These are phyloP conservation scores for Bertia moriformis DNA, from an alignment of 2,329 filamentous ascomycete species.

Conservation along the genomic window DNA sequence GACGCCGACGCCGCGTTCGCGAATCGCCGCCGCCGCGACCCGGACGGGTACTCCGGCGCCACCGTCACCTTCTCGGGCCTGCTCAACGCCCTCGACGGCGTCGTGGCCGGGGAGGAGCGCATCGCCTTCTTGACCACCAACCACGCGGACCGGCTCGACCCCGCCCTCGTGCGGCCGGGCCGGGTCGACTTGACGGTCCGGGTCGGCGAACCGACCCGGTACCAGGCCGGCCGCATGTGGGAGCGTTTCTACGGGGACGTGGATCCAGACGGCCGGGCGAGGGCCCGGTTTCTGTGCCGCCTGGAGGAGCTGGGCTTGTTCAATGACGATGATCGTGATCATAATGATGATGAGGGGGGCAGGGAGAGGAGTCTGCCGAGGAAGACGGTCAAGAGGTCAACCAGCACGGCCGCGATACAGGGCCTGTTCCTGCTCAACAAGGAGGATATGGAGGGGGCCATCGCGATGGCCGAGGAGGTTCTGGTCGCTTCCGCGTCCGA, in stretches of 20 bases:
- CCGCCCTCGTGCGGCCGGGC: constrained; percentile 77
- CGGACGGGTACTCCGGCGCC: constrained; percentile 72
- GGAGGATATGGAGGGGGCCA: constrained; percentile 73
- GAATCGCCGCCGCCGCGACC: constrained; percentile 62
- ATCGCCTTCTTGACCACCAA: constrained; percentile 93
- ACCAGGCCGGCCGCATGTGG: constrained; percentile 80
- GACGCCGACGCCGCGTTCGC: constrained; percentile 85
- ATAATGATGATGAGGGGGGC: too few relatives aligned
- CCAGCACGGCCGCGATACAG: constrained; percentile 84
- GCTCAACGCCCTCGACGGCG: constrained; percentile 72
- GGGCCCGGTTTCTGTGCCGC: constrained; percentile 54
- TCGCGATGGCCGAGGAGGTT: constrained; percentile 60
- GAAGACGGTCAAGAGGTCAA: constrained; percentile 34
- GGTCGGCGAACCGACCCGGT: constrained; percentile 72
- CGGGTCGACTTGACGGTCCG: constrained; percentile 86
- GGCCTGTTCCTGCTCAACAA: constrained; percentile 94
- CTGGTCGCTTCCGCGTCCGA: too few relatives aligned
- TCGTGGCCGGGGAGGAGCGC: constrained; percentile 88
- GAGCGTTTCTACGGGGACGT: constrained; percentile 84
- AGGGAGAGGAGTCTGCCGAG: constrained; percentile 25
- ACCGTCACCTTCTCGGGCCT: constrained; percentile 90
- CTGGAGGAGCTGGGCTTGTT: constrained; percentile 61
- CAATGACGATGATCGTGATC: constrained; percentile 31
- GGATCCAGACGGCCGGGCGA: constrained; percentile 47
- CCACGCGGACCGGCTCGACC: constrained; percentile 76